These are phyloP conservation scores for Lomentospora prolificans DNA, from an alignment of 2,329 filamentous ascomycete species.

Conservation along the genomic window DNA sequence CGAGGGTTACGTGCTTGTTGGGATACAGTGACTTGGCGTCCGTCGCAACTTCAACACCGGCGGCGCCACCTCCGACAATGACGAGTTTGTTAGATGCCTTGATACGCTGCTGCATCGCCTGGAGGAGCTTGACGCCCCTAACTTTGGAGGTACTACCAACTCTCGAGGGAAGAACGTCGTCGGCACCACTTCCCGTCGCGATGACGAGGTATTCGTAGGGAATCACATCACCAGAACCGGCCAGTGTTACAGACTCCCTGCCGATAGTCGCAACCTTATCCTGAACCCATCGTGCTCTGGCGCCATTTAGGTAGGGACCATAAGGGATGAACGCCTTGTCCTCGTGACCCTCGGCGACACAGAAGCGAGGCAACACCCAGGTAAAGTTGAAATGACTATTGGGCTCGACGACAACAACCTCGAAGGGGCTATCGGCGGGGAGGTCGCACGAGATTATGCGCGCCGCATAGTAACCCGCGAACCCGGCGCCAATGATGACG, in stretches of 20 bases:
- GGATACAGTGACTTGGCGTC: conserved; percentile 48
- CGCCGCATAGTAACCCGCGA: conserved; percentile 42
- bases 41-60: conserved; percentile 50
- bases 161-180: conserved; percentile 36
- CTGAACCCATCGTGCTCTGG: conserved; percentile 27
- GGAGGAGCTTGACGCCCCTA: conserved; percentile 32
- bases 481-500: conserved; percentile 47
- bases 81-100: conserved; percentile 31
- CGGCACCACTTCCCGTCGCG: conserved; percentile 42
- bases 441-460: conserved; percentile 37
- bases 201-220: conserved; percentile 47
- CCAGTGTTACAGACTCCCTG: conserved; percentile 27
- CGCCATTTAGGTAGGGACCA: conserved; percentile 26
- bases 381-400: conserved; percentile 53
- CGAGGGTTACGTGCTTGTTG: conserved; percentile 43
- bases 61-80: conserved; percentile 49
- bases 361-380: conserved; percentile 50
- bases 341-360: conserved; percentile 43
- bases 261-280: conserved; percentile 30
- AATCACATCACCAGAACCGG: conserved; percentile 30
- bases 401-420: conserved; percentile 47
- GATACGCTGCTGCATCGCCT: conserved; percentile 35
- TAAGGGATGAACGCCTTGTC: conserved; percentile 53
- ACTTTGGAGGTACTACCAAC: conserved; percentile 31
- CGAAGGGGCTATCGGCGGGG: conserved; percentile 34